Base-by-base conservation (phyloP, 495 filamentous ascomycete genomes). In the Xylaria scruposa region DNA sequence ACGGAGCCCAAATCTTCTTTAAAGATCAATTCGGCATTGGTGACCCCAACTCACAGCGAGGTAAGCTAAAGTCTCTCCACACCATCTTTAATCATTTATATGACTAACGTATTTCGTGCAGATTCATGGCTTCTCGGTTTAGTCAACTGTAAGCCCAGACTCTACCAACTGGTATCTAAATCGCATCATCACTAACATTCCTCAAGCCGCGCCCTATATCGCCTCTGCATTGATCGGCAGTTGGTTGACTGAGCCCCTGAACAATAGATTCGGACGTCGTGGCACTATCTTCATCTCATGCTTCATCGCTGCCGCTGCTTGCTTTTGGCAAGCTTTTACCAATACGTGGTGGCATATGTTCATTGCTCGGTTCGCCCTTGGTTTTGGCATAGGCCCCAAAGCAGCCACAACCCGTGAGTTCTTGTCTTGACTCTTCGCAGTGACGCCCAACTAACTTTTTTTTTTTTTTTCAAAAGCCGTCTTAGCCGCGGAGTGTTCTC, bases 231-330 rank as follows among this genome's bases (percentile, higher is more conserved):
- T 94, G 51, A 78, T 93, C 56, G 91, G 92, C 21, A 96, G 91
- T 83, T 97, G 94, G 94, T 84, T 94, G 51, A 94, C 92, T 3
- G 90, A 90, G 24, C 93, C 93, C 0, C 87, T 93, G 78, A 97
- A 97, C 79, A 88, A 90, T 71, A 85, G 80, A 68, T 91, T 95
- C 72, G 94, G 93, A 29, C 90, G 94, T 65, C 89, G 94, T 3
- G 92, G 94, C 9, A 95, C 93, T 15, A 92, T 97, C 64, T 95
- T 97, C 78, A 82, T 96, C 56, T 70, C 75, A 40, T 80, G 77
- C 58, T 46, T 77, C n/a, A 56, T 84, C 47, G 80, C 81, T 0
- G 89, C 90, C 5, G 75, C 91, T 15, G 87, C 92, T 8, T 94
- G 91, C 79, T 87, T 97, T 70, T 94, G 92, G 90, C 89, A 92